Evolutionary conservation across 805 yeast species (phyloP), one percentile per base, ranked within the genome.

Genomic region (Candida vaughaniae): DNA sequence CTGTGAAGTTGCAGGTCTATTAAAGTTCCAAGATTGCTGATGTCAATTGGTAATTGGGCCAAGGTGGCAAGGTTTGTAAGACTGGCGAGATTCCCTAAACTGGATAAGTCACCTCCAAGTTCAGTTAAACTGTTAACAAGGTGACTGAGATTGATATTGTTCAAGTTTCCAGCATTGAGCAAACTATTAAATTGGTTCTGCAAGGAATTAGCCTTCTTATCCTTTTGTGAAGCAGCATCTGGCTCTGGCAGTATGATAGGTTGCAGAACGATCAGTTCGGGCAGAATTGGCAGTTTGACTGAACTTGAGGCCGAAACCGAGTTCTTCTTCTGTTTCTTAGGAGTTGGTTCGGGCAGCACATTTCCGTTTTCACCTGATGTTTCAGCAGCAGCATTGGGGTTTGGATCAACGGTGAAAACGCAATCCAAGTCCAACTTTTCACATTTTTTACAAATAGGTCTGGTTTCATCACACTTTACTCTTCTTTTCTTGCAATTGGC

Each of bases 381-480:
- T 20, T 36, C 49, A 3, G 43, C n/a, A n/a, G n/a, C n/a, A n/a
- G n/a, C n/a, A n/a, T n/a, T n/a, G n/a, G n/a, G n/a, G n/a, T 20
- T 6, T 8, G 31, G 41, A 5, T 56, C 62, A 7, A 45, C 30
- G 3, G 54, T 27, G 51, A 85, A 89, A 2, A 82, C 74, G 62
- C 98, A 90, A 18, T 76, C 82, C 23, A 90, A 68, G 16, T 85
- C 82, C 79, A 90, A 77, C 43, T 88, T 81, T 33, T 69, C 62
- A 61, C 98, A 90, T 61, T 88, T 88, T 16, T 66, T 66, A 58
- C 98, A 90, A 6, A 67, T 56, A 1, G 97, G 97, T 42, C 80
- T 83, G 1, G 67, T 66, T 58, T 91, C 97, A 56, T 90, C 97
- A 68, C 98, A 90, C 56, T 90, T 90, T 27, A 91, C 96, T 35